Evolutionary conservation across 163 green algal genomes (phyloP).

Genomic region (Scenedesmus sp.): DNA sequence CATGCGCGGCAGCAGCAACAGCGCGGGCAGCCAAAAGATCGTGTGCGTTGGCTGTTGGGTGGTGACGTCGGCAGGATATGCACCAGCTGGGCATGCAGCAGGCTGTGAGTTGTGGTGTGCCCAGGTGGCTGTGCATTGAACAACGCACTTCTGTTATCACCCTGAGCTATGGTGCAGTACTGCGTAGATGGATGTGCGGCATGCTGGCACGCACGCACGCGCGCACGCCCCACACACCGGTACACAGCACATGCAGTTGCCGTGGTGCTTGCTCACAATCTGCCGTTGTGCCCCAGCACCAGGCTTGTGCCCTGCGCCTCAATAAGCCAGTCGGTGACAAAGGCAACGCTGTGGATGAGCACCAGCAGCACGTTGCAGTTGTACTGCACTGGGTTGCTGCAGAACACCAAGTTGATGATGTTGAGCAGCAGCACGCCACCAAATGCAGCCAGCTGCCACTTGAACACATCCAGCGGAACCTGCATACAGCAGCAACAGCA

Average conservation of each 20-base stretch:
- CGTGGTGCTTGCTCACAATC: not conserved
- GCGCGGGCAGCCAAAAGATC: not conserved
- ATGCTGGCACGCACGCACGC: too few relatives aligned
- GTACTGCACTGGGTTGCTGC: slow-evolving; percentile 47
- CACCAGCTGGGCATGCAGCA: not conserved
- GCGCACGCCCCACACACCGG: too few relatives aligned
- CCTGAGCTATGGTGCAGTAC: too few relatives aligned
- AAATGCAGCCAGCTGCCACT: slow-evolving; percentile 57
- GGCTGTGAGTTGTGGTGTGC: not conserved
- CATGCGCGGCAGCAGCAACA: not conserved
- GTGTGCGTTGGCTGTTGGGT: not conserved
- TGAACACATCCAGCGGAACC: slow-evolving; percentile 41
- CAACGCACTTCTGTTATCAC: too few relatives aligned
- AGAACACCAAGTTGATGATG: slow-evolving; percentile 52
- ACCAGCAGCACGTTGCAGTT: slow-evolving; percentile 67
- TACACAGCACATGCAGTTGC: not conserved
- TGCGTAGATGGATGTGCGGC: too few relatives aligned
- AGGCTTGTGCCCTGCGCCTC: slow-evolving; percentile 44
- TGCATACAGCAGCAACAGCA: slow-evolving; percentile 4
- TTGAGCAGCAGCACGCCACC: slow-evolving; percentile 58
- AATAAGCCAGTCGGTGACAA: slow-evolving; percentile 63
- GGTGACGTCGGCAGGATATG: too few relatives aligned
- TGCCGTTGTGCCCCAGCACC: not conserved
- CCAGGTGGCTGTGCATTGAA: not conserved
- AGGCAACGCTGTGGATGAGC: slow-evolving; percentile 63